A percentile compares a stretch with the other conserved stretches of the same genome.
These are phyloP conservation scores for Fusarium sp. DNA, from an alignment of 2,329 filamentous ascomycete genomes.

Conservation along the genomic window DNA sequence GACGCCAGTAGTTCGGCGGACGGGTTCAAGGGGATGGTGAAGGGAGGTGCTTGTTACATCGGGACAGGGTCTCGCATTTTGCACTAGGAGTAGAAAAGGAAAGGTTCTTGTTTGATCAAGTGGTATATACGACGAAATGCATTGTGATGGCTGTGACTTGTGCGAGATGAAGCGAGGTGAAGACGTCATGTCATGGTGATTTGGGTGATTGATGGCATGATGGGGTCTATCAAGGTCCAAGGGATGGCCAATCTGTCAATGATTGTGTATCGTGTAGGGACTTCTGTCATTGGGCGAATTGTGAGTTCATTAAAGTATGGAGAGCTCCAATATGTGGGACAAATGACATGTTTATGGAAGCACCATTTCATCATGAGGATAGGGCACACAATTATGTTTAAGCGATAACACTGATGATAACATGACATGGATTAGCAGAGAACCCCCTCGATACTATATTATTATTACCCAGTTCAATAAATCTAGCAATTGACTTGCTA, in stretches of 20 bases:
- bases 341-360: neutral
- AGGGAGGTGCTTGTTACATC: constrained; percentile 46
- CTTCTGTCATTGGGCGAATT: neutral
- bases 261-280: neutral
- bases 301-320: neutral
- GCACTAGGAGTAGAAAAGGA: constrained; percentile 54
- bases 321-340: neutral
- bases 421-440: neutral
- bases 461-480: neutral
- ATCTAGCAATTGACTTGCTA: neutral
- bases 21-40: constrained; percentile 42
- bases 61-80: constrained; percentile 51
- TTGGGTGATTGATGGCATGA: neutral
- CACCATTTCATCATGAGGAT: neutral
- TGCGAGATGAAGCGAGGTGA: neutral
- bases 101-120: constrained; percentile 50
- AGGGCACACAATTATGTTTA: neutral
- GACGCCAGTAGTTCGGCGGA: constrained; percentile 43
- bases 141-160: neutral
- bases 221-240: neutral
- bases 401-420: neutral
- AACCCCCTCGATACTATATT: neutral
- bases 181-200: neutral
- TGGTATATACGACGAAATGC: constrained; percentile 15
- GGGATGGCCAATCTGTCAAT: neutral